Evolutionary conservation across 257 asterid species (phyloP).

Genomic region (Primulina eburnea): DNA sequence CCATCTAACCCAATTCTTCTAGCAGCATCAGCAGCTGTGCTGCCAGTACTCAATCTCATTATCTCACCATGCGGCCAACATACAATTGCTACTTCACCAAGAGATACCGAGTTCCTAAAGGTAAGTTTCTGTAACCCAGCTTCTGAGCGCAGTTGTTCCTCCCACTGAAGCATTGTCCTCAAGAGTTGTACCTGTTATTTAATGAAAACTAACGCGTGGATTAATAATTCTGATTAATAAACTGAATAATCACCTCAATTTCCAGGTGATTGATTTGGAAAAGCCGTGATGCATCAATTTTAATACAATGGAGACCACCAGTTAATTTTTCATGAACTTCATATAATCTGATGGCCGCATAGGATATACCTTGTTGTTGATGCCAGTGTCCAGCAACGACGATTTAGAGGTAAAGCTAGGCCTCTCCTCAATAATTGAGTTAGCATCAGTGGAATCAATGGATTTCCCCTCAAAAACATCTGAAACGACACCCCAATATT

Average conservation of each 20-base stretch:
- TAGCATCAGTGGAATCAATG: conserved; percentile 33
- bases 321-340: neutral
- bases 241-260: neutral
- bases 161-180: conserved; percentile 98
- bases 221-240: neutral
- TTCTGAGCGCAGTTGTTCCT: conserved; percentile 80
- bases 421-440: conserved; percentile 33
- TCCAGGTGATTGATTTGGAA: neutral
- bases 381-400: conserved; percentile 51
- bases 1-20: conserved; percentile 77
- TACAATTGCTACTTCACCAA: conserved; percentile 79
- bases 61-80: conserved; percentile 96
- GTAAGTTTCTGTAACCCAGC: conserved; percentile 49
- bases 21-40: conserved; percentile 99
- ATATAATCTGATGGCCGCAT: neutral
- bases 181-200: conserved; percentile 60
- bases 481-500: conserved; percentile 72
- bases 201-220: conserved; percentile 1
- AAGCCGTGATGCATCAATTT: neutral
- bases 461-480: conserved; percentile 77
- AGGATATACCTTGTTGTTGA: conserved; percentile 73
- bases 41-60: conserved; percentile 80
- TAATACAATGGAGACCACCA: neutral
- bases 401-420: conserved; percentile 36
- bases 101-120: conserved; percentile 31